Evolutionary conservation across 768 basidiomycete genomes (phyloP).

Genomic region (Chlorophyllum brunneum): DNA sequence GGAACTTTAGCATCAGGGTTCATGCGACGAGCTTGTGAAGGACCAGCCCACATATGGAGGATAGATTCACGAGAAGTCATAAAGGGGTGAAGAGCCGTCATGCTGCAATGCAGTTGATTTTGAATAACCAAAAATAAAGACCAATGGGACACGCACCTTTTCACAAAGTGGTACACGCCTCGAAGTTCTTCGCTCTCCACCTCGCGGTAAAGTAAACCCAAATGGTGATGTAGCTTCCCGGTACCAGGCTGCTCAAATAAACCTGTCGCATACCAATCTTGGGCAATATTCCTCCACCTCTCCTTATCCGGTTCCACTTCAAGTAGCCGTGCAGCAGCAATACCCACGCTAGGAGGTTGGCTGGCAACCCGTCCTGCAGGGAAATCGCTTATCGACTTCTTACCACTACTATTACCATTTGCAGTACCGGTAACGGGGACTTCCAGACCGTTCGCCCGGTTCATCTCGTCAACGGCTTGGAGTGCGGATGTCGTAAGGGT

Average conservation of each 20-base stretch:
- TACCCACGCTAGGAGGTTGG: slow-evolving; percentile 75
- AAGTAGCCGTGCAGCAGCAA: slow-evolving; percentile 75
- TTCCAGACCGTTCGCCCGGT: slow-evolving; percentile 19
- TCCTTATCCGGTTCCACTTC: slow-evolving; percentile 91
- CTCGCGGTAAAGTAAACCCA: slow-evolving; percentile 85
- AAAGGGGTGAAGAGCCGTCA: slow-evolving; percentile 91
- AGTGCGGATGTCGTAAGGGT: slow-evolving; percentile 40
- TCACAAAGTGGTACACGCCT: slow-evolving; percentile 89
- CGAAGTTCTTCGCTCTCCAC: slow-evolving; percentile 78
- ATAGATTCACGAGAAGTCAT: slow-evolving; percentile 86
- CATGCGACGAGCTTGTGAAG: slow-evolving; percentile 68
- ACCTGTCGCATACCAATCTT: slow-evolving; percentile 91
- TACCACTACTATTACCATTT: slow-evolving; percentile 7
- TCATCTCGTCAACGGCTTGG: slow-evolving; percentile 52
- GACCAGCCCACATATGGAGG: slow-evolving; percentile 80
- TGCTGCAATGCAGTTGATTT: slow-evolving; percentile 42
- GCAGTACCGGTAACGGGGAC: slow-evolving; percentile 19
- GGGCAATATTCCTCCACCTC: slow-evolving; percentile 83
- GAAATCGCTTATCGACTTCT: slow-evolving; percentile 43
- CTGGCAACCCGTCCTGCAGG: slow-evolving; percentile 58
- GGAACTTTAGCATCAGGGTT: slow-evolving; percentile 68
- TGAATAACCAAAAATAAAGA: slow-evolving; percentile 10
- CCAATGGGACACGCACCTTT: slow-evolving; percentile 59
- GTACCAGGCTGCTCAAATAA: slow-evolving; percentile 89
- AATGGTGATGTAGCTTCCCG: slow-evolving; percentile 91